phyloP scores from a whole-genome alignment of 2,329 filamentous ascomycete genomes.

The Periconia sp. region DNA sequence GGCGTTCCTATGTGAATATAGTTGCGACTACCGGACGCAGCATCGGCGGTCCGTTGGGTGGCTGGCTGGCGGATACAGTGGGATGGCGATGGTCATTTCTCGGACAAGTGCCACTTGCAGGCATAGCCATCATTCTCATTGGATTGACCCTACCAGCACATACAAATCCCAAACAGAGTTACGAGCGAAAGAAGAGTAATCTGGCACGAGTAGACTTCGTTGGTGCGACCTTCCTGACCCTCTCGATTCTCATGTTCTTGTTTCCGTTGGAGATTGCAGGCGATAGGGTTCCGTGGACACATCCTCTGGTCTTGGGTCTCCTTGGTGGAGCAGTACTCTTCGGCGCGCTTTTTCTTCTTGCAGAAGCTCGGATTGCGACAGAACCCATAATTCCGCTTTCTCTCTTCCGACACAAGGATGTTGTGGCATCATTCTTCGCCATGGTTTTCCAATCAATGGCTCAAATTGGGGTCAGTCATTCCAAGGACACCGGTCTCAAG shows the following conservation, averaged over 20 bases:
- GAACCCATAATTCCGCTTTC: conserved; percentile 66
- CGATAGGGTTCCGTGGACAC: conserved; percentile 47
- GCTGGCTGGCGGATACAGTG: conserved; percentile 65
- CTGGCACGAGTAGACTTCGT: conserved; percentile 65
- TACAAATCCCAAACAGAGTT: conserved; percentile 13
- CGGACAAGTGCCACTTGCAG: conserved; percentile 62
- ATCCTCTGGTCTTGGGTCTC: conserved; percentile 38
- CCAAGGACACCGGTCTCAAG: not conserved
- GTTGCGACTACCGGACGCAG: conserved; percentile 57
- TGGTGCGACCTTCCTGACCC: conserved; percentile 57
- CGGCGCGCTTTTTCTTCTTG: conserved; percentile 32
- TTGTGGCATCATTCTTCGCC: conserved; percentile 61
- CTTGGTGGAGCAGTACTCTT: conserved; percentile 39
- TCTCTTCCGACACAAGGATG: conserved; percentile 59
- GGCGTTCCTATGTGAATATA: conserved; percentile 60
- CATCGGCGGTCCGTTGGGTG: conserved; percentile 63
- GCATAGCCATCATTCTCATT: conserved; percentile 58
- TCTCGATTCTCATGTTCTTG: conserved; percentile 52
- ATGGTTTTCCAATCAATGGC: conserved; percentile 61
- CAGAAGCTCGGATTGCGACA: conserved; percentile 51
- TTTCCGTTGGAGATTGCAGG: conserved; percentile 59
- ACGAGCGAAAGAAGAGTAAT: conserved; percentile 15
- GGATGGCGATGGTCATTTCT: conserved; percentile 72
- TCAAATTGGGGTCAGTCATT: conserved; percentile 60
- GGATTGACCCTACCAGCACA: conserved; percentile 28